Evolutionary conservation across 805 yeast species (phyloP).

Genomic region (Starmerella stigmatis): DNA sequence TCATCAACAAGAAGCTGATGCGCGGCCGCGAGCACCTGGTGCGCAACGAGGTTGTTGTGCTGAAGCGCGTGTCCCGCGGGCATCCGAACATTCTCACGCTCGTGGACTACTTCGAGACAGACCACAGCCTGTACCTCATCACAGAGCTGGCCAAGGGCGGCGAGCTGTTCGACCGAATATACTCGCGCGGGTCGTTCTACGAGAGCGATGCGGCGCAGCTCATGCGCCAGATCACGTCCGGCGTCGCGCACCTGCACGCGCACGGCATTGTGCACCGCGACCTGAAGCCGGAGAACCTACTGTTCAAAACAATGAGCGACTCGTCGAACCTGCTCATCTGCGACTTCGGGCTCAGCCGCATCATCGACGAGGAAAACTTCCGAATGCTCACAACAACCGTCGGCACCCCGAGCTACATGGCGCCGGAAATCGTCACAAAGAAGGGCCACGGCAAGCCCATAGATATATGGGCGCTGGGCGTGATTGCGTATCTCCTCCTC

Average conservation of each 20-base stretch:
- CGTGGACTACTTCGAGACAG: slow-evolving; percentile 62
- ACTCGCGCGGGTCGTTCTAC: slow-evolving; percentile 37
- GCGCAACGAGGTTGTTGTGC: slow-evolving; percentile 50
- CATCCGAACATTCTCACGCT: slow-evolving; percentile 50
- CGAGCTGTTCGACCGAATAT: slow-evolving; percentile 54
- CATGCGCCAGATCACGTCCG: slow-evolving; percentile 42
- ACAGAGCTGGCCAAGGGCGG: slow-evolving; percentile 62
- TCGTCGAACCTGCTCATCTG: slow-evolving; percentile 40
- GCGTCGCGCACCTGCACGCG: slow-evolving; percentile 47
- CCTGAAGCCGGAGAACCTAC: slow-evolving; percentile 59
- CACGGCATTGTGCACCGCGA: slow-evolving; percentile 61
- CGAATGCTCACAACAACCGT: slow-evolving; percentile 39
- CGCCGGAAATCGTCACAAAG: slow-evolving; percentile 53
- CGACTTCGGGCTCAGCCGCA: slow-evolving; percentile 56
- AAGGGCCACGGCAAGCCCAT: slow-evolving; percentile 49
- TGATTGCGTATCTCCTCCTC: slow-evolving; percentile 55
- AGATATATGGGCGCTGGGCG: slow-evolving; percentile 72
- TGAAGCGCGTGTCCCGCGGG: slow-evolving; percentile 41
- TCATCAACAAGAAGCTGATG: slow-evolving; percentile 41
- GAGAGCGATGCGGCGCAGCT: slow-evolving; percentile 43
- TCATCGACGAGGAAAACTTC: slow-evolving; percentile 34
- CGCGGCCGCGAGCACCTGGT: slow-evolving; percentile 46
- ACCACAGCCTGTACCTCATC: slow-evolving; percentile 41
- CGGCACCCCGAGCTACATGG: slow-evolving; percentile 67
- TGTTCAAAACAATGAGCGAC: slow-evolving; percentile 38